These are phyloP conservation scores for Zalerion maritima DNA, from an alignment of 495 filamentous ascomycete species.

Conservation along the genomic window DNA sequence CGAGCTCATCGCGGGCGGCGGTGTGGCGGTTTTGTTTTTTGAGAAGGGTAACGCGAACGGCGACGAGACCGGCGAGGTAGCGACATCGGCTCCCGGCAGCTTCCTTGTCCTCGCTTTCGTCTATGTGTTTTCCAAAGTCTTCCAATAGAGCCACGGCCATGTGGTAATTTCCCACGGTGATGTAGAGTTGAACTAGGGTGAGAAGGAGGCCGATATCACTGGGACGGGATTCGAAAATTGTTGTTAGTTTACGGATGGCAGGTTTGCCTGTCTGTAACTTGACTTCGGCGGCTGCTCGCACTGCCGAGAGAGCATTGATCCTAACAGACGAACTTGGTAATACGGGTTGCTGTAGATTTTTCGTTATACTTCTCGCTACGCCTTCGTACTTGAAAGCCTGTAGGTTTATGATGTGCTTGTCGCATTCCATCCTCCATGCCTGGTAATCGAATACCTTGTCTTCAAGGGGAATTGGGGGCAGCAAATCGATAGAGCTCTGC, in stretches of 20 bases:
- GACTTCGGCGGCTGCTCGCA: slow-evolving; percentile 67
- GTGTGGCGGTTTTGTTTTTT: slow-evolving; percentile 59
- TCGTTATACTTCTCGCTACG: slow-evolving; percentile 50
- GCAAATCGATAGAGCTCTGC: slow-evolving; percentile 49
- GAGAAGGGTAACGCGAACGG: slow-evolving; percentile 72
- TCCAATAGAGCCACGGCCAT: slow-evolving; percentile 67
- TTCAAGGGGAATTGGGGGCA: slow-evolving; percentile 40
- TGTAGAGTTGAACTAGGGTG: slow-evolving; percentile 72
- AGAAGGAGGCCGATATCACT: slow-evolving; percentile 73
- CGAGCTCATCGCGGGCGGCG: slow-evolving; percentile 54
- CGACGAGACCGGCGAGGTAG: slow-evolving; percentile 74
- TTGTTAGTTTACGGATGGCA: slow-evolving; percentile 57
- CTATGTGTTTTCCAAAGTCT: slow-evolving; percentile 56
- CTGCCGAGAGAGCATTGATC: slow-evolving; percentile 51
- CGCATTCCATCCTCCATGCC: slow-evolving; percentile 46
- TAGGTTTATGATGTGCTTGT: slow-evolving; percentile 60
- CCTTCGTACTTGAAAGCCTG: slow-evolving; percentile 63
- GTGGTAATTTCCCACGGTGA: slow-evolving; percentile 56
- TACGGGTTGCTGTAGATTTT: slow-evolving; percentile 35
- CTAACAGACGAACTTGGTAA: slow-evolving; percentile 41
- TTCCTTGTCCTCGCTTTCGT: slow-evolving; percentile 42
- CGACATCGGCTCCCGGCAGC: slow-evolving; percentile 54
- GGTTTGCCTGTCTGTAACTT: slow-evolving; percentile 48
- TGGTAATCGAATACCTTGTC: slow-evolving; percentile 73
- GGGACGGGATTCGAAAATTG: slow-evolving; percentile 60